phyloP scores from a whole-genome alignment of 1,284 basidiomycete species.

The Gomphus bonarii region DNA sequence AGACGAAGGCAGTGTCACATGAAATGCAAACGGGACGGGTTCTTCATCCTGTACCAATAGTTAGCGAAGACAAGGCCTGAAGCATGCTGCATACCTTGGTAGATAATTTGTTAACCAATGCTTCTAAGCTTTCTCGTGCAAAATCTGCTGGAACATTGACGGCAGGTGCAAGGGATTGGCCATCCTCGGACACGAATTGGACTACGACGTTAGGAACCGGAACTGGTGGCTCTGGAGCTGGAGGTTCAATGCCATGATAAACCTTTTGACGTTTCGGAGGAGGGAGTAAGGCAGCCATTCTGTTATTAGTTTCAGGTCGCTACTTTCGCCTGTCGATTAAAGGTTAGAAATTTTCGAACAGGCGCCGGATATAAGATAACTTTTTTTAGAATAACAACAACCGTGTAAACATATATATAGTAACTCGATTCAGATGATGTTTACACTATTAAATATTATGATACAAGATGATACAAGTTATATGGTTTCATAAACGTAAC shows the following conservation, averaged over 20 bases:
- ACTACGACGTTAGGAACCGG: slow-evolving; percentile 69
- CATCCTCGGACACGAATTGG: slow-evolving; percentile 85
- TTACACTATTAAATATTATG: background rate
- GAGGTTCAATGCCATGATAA: slow-evolving; percentile 62
- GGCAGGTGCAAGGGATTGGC: slow-evolving; percentile 69
- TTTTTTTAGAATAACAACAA: background rate
- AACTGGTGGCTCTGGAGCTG: slow-evolving; percentile 42
- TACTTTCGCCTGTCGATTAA: too few relatives aligned
- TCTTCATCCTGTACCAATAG: slow-evolving; percentile 56
- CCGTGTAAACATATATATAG: background rate
- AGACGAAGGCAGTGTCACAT: slow-evolving; percentile 60
- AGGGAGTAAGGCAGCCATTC: slow-evolving; percentile 74
- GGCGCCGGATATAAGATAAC: background rate
- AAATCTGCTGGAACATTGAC: slow-evolving; percentile 84
- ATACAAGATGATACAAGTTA: background rate
- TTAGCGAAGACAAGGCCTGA: slow-evolving; percentile 1
- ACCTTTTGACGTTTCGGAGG: slow-evolving; percentile 80
- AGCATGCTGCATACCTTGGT: slow-evolving; percentile 42
- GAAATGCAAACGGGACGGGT: slow-evolving; percentile 83
- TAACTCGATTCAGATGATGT: too few relatives aligned
- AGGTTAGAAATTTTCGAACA: background rate
- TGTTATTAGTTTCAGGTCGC: too few relatives aligned
- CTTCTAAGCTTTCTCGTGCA: slow-evolving; percentile 74
- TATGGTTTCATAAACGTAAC: background rate
- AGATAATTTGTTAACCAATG: slow-evolving; percentile 76